Base-by-base conservation (phyloP, 495 filamentous ascomycete species). In the Oidiodendron maius region DNA sequence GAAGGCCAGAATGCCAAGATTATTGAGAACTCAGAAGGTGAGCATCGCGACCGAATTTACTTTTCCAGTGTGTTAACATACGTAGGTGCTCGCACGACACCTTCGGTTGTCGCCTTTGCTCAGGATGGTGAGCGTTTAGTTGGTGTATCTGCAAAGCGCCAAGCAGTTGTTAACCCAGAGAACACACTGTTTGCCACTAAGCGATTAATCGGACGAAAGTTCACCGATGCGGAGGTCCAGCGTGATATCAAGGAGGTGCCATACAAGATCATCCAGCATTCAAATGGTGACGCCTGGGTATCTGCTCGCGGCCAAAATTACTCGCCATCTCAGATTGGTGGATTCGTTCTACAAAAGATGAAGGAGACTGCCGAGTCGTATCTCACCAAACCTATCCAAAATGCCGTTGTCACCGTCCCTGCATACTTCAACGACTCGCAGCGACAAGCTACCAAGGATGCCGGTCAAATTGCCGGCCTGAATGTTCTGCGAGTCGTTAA, bases 171-270 rank as follows among this genome's bases (percentile, higher is more conserved):
- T 58, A 98, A 98, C 77, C 93, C 93, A 3, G 93, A 98, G 70
- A 97, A 98, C 74, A 98, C 93, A 40, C 83, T 98, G 41, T 98
- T 98, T 66, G 93, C 93, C 70, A 98, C 93, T 51, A 98, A 98
- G 84, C 89, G 93, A 82, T 82, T 98, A 65, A 98, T 98, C 65
- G 93, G 93, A 58, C 89, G 93, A 64, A 97, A 97, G 76, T 98
- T 90, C 77, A 93, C 84, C 64, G 93, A 98, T 64, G 63, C 77
- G 56, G 93, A 98, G 77, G 89, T 95, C 32, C 93, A 98, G 78
- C 86, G 91, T 63, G 93, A 98, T 60, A 91, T 98, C 68, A 87
- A 93, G 71, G 88, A 98, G 71, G 93, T 98, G 12, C 93, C 93
- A 45, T 98, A 95, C 80, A 97, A 97, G 81, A 98, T 98, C 60